Evolutionary conservation across 2,329 filamentous ascomycete genomes (phyloP).

Genomic region (Anisogramma anomala): DNA sequence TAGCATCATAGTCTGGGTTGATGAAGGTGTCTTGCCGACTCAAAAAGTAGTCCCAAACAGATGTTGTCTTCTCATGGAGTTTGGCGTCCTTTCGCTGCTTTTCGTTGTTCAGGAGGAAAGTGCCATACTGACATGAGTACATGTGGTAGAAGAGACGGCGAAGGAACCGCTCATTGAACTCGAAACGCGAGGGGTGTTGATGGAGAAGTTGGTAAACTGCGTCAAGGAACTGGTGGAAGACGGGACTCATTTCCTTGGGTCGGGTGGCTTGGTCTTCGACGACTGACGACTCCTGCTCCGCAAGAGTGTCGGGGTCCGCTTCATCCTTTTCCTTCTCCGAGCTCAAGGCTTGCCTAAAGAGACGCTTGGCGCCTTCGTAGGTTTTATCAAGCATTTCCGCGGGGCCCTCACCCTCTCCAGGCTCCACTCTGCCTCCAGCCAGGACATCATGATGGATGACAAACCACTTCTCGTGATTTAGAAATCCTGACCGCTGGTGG

Average conservation of each 20-base stretch:
- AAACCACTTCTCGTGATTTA: conserved; percentile 93
- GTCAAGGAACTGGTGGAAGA: conserved; percentile 97
- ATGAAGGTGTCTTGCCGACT: conserved; percentile 68
- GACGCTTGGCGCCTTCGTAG: conserved; percentile 71
- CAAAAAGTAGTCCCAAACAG: conserved; percentile 94
- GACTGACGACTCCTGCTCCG: conserved; percentile 22
- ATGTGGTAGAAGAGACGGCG: conserved; percentile 83
- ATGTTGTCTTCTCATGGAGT: conserved; percentile 61
- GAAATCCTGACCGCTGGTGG: conserved; percentile 73
- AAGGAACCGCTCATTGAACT: conserved; percentile 92
- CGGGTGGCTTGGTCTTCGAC: conserved; percentile 57
- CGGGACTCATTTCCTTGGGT: conserved; percentile 83
- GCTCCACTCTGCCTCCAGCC: conserved; percentile 51
- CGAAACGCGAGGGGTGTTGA: conserved; percentile 80
- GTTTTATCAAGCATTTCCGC: conserved; percentile 77
- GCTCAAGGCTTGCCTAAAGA: conserved; percentile 74
- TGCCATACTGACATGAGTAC: conserved; percentile 93
- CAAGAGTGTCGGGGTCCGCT: conserved; percentile 46
- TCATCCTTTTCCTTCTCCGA: conserved; percentile 45
- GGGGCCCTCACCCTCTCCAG: conserved; percentile 48
- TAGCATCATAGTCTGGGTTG: conserved; percentile 65
- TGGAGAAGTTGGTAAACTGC: conserved; percentile 81
- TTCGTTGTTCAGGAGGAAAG: conserved; percentile 91
- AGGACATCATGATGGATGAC: conserved; percentile 68
- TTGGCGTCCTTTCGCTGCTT: conserved; percentile 66